Conservation (phyloP, 164 flowering plant genomes). For the Akebia trifoliata region DNA sequence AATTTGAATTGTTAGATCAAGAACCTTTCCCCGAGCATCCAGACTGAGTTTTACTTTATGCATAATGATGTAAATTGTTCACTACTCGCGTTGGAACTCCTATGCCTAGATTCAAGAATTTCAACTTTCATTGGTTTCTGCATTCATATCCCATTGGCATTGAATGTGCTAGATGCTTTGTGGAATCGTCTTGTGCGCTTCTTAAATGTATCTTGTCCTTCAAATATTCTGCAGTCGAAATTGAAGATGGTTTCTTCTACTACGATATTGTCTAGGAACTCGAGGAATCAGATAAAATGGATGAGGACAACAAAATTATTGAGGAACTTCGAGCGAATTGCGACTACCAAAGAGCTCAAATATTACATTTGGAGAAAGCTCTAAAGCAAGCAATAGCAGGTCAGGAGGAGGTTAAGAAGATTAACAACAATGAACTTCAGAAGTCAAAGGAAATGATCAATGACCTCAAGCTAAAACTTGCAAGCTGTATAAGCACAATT, state of each 20-base stretch:
- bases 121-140: slow-evolving; percentile 1
- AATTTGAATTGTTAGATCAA: not conserved
- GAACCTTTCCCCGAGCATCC: not conserved
- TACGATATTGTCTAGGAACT: slow-evolving; percentile 59
- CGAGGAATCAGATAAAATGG: slow-evolving; percentile 99
- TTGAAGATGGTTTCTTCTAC: slow-evolving; percentile 31
- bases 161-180: slow-evolving; percentile 5
- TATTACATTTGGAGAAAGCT: slow-evolving; percentile 71
- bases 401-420: slow-evolving; percentile 56
- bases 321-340: slow-evolving; percentile 66
- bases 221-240: slow-evolving; percentile 19
- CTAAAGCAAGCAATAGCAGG: slow-evolving; percentile 60
- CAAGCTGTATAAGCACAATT: slow-evolving; percentile 49
- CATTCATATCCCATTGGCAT: slow-evolving; percentile 1
- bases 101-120: not conserved
- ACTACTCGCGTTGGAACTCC: not conserved
- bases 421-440: slow-evolving; percentile 49
- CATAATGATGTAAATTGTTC: not conserved
- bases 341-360: slow-evolving; percentile 62
- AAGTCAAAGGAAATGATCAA: slow-evolving; percentile 64
- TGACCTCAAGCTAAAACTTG: slow-evolving; percentile 60
- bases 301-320: slow-evolving; percentile 85
- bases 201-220: slow-evolving; percentile 8
- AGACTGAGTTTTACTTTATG: not conserved
- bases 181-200: slow-evolving; percentile 1